These are phyloP conservation scores for Verticillium klebahnii DNA, from an alignment of 2,329 filamentous ascomycete genomes.

Conservation along the genomic window DNA sequence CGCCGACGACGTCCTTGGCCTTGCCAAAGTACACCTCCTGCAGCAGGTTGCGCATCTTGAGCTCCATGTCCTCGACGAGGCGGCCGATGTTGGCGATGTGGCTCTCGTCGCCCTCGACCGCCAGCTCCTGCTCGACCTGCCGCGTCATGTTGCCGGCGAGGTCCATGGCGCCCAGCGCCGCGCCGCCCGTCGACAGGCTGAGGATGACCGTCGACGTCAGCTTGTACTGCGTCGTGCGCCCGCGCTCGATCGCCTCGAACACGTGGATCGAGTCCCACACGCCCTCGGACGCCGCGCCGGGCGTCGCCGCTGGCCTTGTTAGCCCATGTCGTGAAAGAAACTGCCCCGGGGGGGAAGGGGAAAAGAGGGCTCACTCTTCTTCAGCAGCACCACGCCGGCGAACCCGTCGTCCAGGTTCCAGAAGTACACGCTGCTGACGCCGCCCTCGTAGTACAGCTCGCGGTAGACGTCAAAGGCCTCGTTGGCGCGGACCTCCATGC, in stretches of 20 bases:
- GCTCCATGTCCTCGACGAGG: conserved; percentile 98
- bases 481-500: conserved; percentile 91
- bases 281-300: conserved; percentile 63
- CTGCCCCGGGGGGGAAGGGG: too few species aligned
- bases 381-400: conserved; percentile 89
- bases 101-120: conserved; percentile 83
- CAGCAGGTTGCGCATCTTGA: conserved; percentile 97
- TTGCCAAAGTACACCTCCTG: conserved; percentile 99
- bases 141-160: conserved; percentile 97
- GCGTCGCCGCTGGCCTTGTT: conserved; percentile 53
- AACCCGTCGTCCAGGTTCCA: conserved; percentile 99
- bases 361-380: conserved; percentile 65
- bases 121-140: conserved; percentile 87
- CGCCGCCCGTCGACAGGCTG: conserved; percentile 62
- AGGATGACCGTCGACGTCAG: conserved; percentile 96
- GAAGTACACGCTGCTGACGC: conserved; percentile 93
- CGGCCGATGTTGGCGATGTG: conserved; percentile 94
- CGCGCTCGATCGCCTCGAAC: conserved; percentile 91
- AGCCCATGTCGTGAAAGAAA: too few species aligned
- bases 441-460: conserved; percentile 95
- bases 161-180: conserved; percentile 76
- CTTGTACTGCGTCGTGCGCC: conserved; percentile 92
- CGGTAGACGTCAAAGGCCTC: conserved; percentile 96
- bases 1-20: conserved; percentile 96
- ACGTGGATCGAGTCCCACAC: conserved; percentile 99